A percentile compares a stretch with the other conserved stretches of the same genome.
Conservation (phyloP, 2,329 filamentous ascomycete genomes). For the Aureobasidium sp. region DNA sequence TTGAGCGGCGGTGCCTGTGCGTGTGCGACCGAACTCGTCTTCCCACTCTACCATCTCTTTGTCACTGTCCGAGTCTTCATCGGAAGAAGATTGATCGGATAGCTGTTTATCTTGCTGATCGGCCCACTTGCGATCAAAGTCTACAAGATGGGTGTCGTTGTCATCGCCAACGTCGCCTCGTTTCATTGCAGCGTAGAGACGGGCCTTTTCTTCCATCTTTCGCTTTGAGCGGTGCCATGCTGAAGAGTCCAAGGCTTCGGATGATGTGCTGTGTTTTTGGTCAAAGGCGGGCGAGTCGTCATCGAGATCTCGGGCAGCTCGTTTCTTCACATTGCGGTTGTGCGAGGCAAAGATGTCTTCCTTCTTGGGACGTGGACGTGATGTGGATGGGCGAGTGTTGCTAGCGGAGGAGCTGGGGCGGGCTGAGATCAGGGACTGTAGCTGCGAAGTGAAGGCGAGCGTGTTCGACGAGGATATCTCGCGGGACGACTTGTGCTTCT, state of each 20-base stretch:
- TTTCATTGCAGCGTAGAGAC: constrained; percentile 83
- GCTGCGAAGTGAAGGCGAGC: constrained; percentile 80
- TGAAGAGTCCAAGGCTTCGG: constrained; percentile 53
- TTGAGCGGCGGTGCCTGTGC: constrained; percentile 64
- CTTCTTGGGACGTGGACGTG: constrained; percentile 53
- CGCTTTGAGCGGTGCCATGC: constrained; percentile 61
- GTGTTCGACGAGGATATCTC: constrained; percentile 63
- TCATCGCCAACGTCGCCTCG: constrained; percentile 67
- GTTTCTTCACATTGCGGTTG: constrained; percentile 56
- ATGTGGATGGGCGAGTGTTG: constrained; percentile 36
- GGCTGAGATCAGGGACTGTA: constrained; percentile 68
- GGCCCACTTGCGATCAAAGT: constrained; percentile 91
- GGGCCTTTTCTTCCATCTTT: constrained; percentile 84
- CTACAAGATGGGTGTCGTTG: constrained; percentile 62
- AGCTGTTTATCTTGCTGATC: constrained; percentile 35
- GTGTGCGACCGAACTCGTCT: constrained; percentile 85
- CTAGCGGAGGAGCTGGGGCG: constrained; percentile 35
- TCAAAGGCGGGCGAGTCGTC: constrained; percentile 51
- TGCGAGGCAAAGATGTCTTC: constrained; percentile 62
- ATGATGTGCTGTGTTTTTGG: constrained; percentile 57
- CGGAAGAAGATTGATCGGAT: constrained; percentile 31
- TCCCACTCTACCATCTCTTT: constrained; percentile 73
- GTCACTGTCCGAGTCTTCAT: constrained; percentile 34
- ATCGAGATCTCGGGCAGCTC: constrained; percentile 53
- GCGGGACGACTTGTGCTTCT: constrained; percentile 46